Percentiles rank a stretch among this genome's conserved stretches.
Evolutionary conservation across 1,284 basidiomycete genomes (phyloP).

Genomic region (Pseudozyma flocculosa): DNA sequence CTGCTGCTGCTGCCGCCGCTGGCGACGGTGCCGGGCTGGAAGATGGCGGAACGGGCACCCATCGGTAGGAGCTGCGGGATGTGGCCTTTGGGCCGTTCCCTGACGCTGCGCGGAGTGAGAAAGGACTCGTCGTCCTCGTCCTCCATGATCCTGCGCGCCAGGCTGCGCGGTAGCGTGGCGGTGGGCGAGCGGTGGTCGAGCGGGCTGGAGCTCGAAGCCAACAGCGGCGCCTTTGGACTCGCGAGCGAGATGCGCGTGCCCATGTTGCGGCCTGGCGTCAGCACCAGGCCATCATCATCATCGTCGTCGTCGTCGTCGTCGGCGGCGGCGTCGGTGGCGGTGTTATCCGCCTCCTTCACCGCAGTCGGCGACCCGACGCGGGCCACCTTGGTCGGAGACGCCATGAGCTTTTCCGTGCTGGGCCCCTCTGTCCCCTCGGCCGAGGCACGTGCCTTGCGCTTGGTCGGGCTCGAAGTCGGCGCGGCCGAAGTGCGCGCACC

Average conservation of each 20-base stretch:
- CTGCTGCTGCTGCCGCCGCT: neutral
- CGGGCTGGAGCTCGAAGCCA: constrained; percentile 4
- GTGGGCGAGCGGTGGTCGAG: constrained; percentile 10
- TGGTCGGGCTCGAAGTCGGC: constrained; percentile 11
- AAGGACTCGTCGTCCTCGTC: constrained; percentile 30
- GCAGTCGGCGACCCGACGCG: no score
- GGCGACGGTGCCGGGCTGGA: neutral
- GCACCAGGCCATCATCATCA: constrained; percentile 35
- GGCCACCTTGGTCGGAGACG: constrained; percentile 27
- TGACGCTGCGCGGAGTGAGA: constrained; percentile 29
- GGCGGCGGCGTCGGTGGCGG: no score
- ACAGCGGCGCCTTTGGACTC: neutral
- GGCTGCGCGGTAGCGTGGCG: constrained; percentile 8
- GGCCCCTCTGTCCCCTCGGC: constrained; percentile 1
- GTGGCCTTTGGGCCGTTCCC: constrained; percentile 13
- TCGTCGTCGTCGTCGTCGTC: constrained; percentile 24
- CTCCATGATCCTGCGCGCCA: constrained; percentile 1
- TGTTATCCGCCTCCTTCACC: no score
- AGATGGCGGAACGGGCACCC: neutral
- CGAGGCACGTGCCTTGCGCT: constrained; percentile 11
- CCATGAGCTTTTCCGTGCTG: neutral
- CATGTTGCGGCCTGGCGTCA: constrained; percentile 27
- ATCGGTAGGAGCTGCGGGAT: neutral
- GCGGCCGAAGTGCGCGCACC: neutral
- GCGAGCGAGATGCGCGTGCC: constrained; percentile 13